These are phyloP conservation scores for Phyllostachys edulis DNA, from an alignment of 176 grass and related monocot genomes.

Conservation along the genomic window DNA sequence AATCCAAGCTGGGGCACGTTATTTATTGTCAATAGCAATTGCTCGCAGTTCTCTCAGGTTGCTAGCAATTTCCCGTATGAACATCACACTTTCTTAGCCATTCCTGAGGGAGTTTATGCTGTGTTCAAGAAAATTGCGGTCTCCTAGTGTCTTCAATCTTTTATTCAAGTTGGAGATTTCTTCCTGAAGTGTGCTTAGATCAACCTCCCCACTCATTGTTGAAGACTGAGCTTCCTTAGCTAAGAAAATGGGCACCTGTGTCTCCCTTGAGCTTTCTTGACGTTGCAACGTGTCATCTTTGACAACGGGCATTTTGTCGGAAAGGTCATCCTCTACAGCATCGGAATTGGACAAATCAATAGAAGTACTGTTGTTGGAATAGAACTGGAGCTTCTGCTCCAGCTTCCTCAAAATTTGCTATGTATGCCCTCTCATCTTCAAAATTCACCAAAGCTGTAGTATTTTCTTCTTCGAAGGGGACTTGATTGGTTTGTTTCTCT, in stretches of 20 bases:
- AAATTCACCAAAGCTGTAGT: conserved; percentile 27
- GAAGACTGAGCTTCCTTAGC: conserved; percentile 22
- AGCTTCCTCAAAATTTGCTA: conserved; percentile 54
- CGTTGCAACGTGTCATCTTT: not conserved
- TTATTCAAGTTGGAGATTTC: conserved; percentile 49
- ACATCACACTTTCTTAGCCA: conserved; percentile 50
- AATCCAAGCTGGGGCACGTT: not conserved
- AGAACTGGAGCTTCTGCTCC: conserved; percentile 54
- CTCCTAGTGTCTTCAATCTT: conserved; percentile 58
- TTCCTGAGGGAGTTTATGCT: conserved; percentile 66
- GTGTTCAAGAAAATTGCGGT: conserved; percentile 65
- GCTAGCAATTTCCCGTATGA: conserved; percentile 63
- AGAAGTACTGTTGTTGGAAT: conserved; percentile 54
- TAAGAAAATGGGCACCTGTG: not conserved
- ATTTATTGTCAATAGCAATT: conserved; percentile 35
- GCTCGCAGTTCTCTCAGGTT: conserved; percentile 49
- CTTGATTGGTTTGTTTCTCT: conserved; percentile 8
- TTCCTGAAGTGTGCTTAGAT: conserved; percentile 44
- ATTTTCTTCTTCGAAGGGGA: conserved; percentile 20
- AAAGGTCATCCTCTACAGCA: conserved; percentile 48
- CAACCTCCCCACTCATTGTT: not conserved
- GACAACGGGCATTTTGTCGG: not conserved
- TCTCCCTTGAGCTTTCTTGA: conserved; percentile 2
- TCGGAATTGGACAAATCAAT: conserved; percentile 38
- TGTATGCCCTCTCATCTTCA: conserved; percentile 58